A percentile compares a stretch with the other conserved stretches of the same genome.
These are phyloP conservation scores for Botryobasidium botryosum DNA, from an alignment of 768 basidiomycete species.

Conservation along the genomic window DNA sequence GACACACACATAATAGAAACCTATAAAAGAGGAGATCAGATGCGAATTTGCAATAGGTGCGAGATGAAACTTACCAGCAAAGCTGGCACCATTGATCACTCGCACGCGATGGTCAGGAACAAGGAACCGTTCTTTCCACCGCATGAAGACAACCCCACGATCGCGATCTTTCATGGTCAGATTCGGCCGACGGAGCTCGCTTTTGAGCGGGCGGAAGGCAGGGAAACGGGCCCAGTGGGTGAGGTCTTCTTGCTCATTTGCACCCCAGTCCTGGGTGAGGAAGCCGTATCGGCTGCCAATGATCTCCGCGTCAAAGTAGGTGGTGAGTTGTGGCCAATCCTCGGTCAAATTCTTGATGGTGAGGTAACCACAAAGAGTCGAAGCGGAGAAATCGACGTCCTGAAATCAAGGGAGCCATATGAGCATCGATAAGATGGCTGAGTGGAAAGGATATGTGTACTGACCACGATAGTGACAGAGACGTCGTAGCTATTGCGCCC, in stretches of 20 bases:
- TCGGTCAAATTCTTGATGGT: constrained; percentile 85
- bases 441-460: constrained; percentile 20
- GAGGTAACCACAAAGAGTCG: constrained; percentile 80
- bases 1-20: constrained; percentile 91
- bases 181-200: constrained; percentile 61
- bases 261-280: constrained; percentile 73
- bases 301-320: constrained; percentile 93
- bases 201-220: constrained; percentile 65
- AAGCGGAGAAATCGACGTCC: constrained; percentile 81
- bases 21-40: no score
- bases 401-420: constrained; percentile 17
- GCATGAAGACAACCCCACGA: constrained; percentile 62
- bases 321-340: constrained; percentile 90
- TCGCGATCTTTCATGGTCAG: constrained; percentile 63
- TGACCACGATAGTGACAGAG: constrained; percentile 75
- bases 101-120: constrained; percentile 89
- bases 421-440: neutral
- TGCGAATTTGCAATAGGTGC: no score
- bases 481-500: constrained; percentile 92
- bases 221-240: constrained; percentile 92
- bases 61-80: constrained; percentile 85
- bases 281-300: constrained; percentile 86
- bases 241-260: constrained; percentile 79
- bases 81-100: constrained; percentile 89
- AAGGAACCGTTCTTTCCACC: constrained; percentile 93